Percentiles rank a stretch among this genome's conserved stretches.
phyloP scores from a whole-genome alignment of 345 rosid species.

The Aegle marmelos region DNA sequence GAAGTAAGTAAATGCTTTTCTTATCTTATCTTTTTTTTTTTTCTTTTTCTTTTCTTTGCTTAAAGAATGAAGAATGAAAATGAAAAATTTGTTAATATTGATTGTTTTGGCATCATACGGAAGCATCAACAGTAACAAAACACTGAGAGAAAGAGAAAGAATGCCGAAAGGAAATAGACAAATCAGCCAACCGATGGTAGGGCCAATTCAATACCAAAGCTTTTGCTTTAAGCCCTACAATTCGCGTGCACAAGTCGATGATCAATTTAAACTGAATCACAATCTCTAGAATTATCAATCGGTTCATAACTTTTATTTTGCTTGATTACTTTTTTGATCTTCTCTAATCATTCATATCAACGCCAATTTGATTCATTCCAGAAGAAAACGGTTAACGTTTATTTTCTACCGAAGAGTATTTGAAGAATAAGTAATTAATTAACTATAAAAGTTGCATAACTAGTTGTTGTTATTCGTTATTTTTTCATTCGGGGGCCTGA shows the following conservation, averaged over 20 bases:
- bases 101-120: conserved; percentile 15
- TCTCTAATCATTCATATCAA: too few species aligned
- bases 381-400: too few species aligned
- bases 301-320: too few species aligned
- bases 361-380: too few species aligned
- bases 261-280: too few species aligned
- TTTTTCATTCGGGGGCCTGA: neutral
- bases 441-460: too few species aligned
- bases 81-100: neutral
- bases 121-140: too few species aligned
- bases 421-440: neutral
- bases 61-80: conserved; percentile 1
- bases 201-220: conserved; percentile 17
- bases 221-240: conserved; percentile 14
- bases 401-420: neutral
- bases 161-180: neutral
- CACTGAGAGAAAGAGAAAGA: neutral
- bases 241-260: neutral
- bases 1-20: conserved; percentile 7
- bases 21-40: neutral
- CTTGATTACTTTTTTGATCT: too few species aligned
- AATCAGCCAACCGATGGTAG: conserved; percentile 16
- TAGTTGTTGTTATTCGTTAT: too few species aligned
- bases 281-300: too few species aligned
- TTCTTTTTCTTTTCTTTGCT: neutral